Evolutionary conservation across 1,284 basidiomycete genomes (phyloP), one percentile per base, ranked within the genome.

Genomic region (Mycena sp.): DNA sequence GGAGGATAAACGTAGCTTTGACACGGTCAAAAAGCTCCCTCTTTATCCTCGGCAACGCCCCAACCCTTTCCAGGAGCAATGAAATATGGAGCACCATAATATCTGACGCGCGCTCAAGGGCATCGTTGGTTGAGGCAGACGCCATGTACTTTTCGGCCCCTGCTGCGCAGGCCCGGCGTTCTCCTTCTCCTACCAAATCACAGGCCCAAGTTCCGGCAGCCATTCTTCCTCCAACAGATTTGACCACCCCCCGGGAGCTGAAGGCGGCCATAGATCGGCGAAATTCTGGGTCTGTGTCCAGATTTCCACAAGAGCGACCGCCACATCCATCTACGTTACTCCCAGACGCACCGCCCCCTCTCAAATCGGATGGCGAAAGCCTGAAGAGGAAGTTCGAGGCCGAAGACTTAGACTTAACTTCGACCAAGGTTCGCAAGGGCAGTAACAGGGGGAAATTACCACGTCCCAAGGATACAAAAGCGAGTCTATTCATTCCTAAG

Each of bases 1-100:
- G 96, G 37, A 90, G 96, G 60, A 97, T 98, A 93, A 99, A 99
- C 77, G 98, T 99, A 21, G 97, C 98, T 19, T 80, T 99, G 40
- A 99, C 98, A 17, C 91, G 98, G 73, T 95, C 98, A 4, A 94
- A 93, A 73, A 95, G 94, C 23, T 98, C 96, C 7, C 79, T 99
- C 11, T 99, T 97, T 75, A 90, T 99, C 50, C 84, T 99, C 28
- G 98, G 98, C 6, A 91, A 99, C 76, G 91, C 90, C 7, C 80
- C 92, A 10, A 97, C 95, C 2, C 83, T 99, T 10, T 91, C 95
- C 73, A 84, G 95, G 57, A 94, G 93, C 65, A 91, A 98, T 69
- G 78, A 83, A 19, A 87, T 84, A 14, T 98, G 96, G 96, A 85
- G 82, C 58, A 80, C 83, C 28, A 94, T 98, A 40, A 83, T 98